Percentiles rank a stretch among this genome's conserved stretches.
These are phyloP conservation scores for Knoxdaviesia capensis DNA, from an alignment of 2,329 filamentous ascomycete species.

Conservation along the genomic window DNA sequence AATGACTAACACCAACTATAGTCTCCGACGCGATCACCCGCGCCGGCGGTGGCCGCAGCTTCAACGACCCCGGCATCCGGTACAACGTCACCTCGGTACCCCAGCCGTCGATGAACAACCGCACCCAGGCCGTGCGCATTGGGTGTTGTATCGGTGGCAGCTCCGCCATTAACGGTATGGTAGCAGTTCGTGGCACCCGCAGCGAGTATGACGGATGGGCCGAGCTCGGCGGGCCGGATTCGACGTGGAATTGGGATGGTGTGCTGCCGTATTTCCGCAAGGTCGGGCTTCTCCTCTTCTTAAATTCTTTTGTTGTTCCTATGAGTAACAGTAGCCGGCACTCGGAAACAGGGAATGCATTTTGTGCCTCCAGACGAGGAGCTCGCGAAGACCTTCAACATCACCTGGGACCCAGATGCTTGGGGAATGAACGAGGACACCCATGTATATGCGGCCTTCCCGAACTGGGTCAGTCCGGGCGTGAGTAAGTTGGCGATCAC, in stretches of 20 bases:
- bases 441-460: constrained; percentile 9
- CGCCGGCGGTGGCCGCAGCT: constrained; percentile 6
- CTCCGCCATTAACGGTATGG: constrained; percentile 17
- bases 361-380: constrained; percentile 6
- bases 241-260: constrained; percentile 14
- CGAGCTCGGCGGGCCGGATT: constrained; percentile 20
- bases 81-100: constrained; percentile 12
- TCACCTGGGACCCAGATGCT: constrained; percentile 9
- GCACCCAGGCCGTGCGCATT: constrained; percentile 10
- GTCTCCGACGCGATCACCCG: constrained; percentile 7
- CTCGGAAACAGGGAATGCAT: constrained; percentile 1
- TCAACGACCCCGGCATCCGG: constrained; percentile 7
- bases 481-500: constrained; percentile 1
- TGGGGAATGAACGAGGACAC: constrained; percentile 8
- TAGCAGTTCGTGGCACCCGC: constrained; percentile 15
- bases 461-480: constrained; percentile 3
- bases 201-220: constrained; percentile 23
- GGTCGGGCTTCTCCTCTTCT: constrained; percentile 6
- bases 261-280: constrained; percentile 23
- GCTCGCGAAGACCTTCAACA: constrained; percentile 7
- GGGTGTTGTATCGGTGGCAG: constrained; percentile 18
- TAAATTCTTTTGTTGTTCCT: no score
- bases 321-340: no score
- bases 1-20: constrained; percentile 4
- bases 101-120: constrained; percentile 10